Evolutionary conservation across 352 stramenopile genomes (phyloP).

Genomic region (Pythium coloratum): DNA sequence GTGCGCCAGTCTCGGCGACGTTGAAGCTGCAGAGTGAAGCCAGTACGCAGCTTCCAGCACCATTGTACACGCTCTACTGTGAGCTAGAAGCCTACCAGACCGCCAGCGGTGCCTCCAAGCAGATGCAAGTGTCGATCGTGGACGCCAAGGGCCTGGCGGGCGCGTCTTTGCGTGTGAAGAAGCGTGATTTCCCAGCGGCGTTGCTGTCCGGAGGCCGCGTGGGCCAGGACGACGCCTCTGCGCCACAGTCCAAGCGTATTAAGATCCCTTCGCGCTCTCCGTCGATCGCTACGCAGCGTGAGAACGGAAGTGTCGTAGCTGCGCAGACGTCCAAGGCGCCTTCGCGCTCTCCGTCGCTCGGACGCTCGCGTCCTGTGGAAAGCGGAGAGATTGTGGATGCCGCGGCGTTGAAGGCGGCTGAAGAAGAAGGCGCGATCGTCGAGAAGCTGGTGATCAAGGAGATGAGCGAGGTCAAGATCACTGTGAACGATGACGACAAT

Average conservation of each 20-base stretch:
- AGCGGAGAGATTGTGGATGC: conserved; percentile 43
- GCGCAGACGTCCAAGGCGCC: conserved; percentile 28
- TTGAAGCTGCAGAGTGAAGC: conserved; percentile 46
- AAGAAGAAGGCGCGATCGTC: conserved; percentile 12
- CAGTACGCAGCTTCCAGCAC: conserved; percentile 42
- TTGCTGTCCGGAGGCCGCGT: conserved; percentile 23
- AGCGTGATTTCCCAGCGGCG: conserved; percentile 37
- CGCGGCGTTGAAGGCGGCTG: not conserved
- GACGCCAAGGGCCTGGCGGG: conserved; percentile 30
- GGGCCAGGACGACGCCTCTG: not conserved
- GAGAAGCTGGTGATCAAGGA: conserved; percentile 27
- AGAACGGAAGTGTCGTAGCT: conserved; percentile 5
- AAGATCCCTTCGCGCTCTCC: conserved; percentile 41
- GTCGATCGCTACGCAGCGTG: conserved; percentile 16
- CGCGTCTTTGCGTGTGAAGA: conserved; percentile 25
- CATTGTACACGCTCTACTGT: conserved; percentile 71
- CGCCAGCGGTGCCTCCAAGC: conserved; percentile 48
- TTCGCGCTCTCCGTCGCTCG: conserved; percentile 53
- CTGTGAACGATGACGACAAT: conserved; percentile 30
- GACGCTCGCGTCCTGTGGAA: conserved; percentile 30
- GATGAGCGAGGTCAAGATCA: conserved; percentile 35
- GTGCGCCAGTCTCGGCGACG: conserved; percentile 40
- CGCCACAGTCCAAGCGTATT: conserved; percentile 35
- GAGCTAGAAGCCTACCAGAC: conserved; percentile 71
- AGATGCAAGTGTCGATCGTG: conserved; percentile 56